These are phyloP conservation scores for Clonostachys rosea DNA, from an alignment of 2,329 filamentous ascomycete genomes.

Conservation along the genomic window DNA sequence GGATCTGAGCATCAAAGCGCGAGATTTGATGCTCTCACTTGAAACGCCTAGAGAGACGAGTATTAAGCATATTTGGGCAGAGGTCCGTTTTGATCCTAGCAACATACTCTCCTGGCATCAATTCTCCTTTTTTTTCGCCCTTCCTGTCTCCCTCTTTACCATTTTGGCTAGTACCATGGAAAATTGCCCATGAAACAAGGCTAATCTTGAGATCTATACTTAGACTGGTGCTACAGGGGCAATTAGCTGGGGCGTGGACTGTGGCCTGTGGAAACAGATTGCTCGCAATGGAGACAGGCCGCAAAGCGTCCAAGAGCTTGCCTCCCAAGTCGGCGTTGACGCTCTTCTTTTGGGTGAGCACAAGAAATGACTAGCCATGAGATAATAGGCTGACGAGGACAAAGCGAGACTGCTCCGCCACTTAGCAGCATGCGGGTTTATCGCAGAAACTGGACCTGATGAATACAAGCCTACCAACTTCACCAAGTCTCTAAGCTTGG, in stretches of 20 bases:
- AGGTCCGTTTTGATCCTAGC: slow-evolving; percentile 13
- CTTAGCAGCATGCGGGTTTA: slow-evolving; percentile 24
- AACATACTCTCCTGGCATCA: no score
- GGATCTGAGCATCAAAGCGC: slow-evolving; percentile 20
- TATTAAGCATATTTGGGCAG: slow-evolving; percentile 34
- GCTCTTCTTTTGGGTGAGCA: slow-evolving; percentile 15
- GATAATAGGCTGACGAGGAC: neutral
- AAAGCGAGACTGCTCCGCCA: slow-evolving; percentile 23
- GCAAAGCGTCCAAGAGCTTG: slow-evolving; percentile 20
- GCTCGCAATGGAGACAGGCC: slow-evolving; percentile 18
- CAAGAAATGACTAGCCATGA: neutral
- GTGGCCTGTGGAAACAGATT: slow-evolving; percentile 24
- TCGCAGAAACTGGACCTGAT: slow-evolving; percentile 20
- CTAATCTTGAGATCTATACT: neutral
- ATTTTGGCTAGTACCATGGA: no score
- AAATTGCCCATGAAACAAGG: no score
- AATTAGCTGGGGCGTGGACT: slow-evolving; percentile 19
- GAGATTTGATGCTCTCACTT: slow-evolving; percentile 16
- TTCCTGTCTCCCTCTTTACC: no score
- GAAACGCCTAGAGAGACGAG: slow-evolving; percentile 38
- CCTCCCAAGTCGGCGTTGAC: slow-evolving; percentile 15
- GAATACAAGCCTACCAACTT: slow-evolving; percentile 27
- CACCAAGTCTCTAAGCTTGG: slow-evolving; percentile 18
- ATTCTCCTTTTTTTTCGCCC: no score
- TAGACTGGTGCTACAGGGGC: slow-evolving; percentile 11